A percentile compares a stretch with the other conserved stretches of the same genome.
These are phyloP conservation scores for Colletotrichum theobromicola DNA, from an alignment of 2,329 filamentous ascomycete genomes.

Conservation along the genomic window DNA sequence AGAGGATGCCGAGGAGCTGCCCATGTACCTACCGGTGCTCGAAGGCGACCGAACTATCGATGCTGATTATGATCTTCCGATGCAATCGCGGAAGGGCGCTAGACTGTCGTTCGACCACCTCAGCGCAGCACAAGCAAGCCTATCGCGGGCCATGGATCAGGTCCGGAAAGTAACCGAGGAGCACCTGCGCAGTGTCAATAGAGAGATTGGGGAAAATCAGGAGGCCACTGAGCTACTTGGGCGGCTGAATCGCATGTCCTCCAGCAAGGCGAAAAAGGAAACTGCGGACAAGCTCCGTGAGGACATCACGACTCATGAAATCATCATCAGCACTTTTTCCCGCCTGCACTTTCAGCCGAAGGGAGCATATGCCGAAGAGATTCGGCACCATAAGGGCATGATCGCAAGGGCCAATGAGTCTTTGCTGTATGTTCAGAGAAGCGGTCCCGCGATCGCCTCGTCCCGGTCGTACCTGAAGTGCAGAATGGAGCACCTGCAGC, in stretches of 20 bases:
- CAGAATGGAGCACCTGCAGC: neutral
- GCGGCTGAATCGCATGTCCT: neutral
- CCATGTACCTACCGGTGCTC: neutral
- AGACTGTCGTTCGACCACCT: neutral
- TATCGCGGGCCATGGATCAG: neutral
- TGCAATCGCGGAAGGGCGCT: neutral
- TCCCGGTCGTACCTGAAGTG: neutral
- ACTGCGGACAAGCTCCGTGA: neutral
- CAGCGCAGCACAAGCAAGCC: neutral
- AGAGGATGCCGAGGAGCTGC: neutral
- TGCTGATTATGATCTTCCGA: neutral
- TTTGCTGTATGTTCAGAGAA: neutral
- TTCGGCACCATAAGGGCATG: neutral
- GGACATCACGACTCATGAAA: neutral
- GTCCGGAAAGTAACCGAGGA: neutral
- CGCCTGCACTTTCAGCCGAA: neutral
- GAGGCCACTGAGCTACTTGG: neutral
- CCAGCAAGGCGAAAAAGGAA: neutral
- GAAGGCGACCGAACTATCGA: neutral
- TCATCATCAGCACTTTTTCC: neutral
- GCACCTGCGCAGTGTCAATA: neutral
- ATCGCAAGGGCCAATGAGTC: neutral
- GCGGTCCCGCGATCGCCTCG: neutral
- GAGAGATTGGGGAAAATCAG: neutral
- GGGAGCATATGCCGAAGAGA: neutral